A percentile compares a stretch with the other conserved stretches of the same genome.
phyloP scores from a whole-genome alignment of 179 eudicot genomes.

The Beta corolliflora region DNA sequence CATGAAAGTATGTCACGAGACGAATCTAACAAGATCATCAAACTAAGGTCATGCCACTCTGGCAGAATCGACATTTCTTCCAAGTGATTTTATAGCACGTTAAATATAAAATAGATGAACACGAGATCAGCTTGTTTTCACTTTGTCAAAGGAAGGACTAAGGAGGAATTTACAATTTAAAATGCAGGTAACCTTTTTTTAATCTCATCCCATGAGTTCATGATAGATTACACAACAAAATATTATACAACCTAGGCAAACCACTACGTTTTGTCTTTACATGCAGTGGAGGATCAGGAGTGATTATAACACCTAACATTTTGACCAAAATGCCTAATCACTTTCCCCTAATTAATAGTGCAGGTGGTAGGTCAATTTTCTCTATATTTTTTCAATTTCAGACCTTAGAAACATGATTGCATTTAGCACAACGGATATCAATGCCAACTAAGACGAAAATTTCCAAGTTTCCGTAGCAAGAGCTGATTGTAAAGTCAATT shows the following conservation, averaged over 20 bases:
- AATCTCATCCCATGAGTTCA: constrained; percentile 4
- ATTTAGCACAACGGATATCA: constrained; percentile 15
- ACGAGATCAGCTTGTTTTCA: constrained; percentile 15
- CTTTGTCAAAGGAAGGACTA: not conserved
- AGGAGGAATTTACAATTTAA: constrained; percentile 8
- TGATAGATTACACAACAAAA: constrained; percentile 2
- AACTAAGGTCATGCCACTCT: constrained; percentile 4
- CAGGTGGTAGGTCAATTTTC: constrained; percentile 24
- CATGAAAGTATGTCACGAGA: too few relatives aligned
- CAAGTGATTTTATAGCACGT: not conserved
- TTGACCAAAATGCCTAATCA: constrained; percentile 29
- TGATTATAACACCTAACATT: constrained; percentile 25
- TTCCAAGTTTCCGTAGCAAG: constrained; percentile 8
- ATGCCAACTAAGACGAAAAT: constrained; percentile 1
- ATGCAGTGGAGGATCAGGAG: constrained; percentile 18
- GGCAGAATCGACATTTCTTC: not conserved
- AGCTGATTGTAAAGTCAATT: constrained; percentile 1
- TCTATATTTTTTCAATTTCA: constrained; percentile 6
- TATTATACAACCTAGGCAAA: constrained; percentile 21
- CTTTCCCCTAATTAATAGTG: constrained; percentile 17
- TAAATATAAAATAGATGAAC: constrained; percentile 2
- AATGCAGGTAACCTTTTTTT: constrained; percentile 4
- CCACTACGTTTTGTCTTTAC: constrained; percentile 33
- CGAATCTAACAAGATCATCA: too few relatives aligned
- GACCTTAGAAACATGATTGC: not conserved